Evolutionary conservation across 805 yeast genomes (phyloP), one percentile per base, ranked within the genome.

Genomic region (Cyberlindnera petersonii): DNA sequence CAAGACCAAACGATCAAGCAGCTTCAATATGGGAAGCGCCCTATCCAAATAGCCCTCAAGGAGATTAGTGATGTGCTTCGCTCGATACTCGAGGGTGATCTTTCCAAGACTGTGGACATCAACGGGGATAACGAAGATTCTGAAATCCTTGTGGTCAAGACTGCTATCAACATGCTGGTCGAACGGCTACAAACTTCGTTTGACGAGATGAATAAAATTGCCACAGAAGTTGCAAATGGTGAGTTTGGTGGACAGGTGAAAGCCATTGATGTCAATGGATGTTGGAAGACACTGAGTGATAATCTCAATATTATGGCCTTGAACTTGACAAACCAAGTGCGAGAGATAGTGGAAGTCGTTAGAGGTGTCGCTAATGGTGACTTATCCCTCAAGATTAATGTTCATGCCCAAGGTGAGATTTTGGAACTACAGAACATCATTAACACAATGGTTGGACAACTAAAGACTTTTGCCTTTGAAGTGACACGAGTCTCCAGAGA

Each of bases 351-450:
- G 18, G 94, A 85, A 52, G 95, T 86, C 24, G 86, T 94, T 6
- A 70, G 89, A 16, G 94, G 94, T 1, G 95, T 86, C 9, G 95
- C 95, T 6, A 72, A 78, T 43, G 95, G 95, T 53, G 95, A 86
- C 59, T 66, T 86, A 49, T 79, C 88, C 0, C 68, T 88, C 35
- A 85, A 86, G 55, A 86, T 86, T 56, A 84, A 84, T 58, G 95
- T 86, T 11, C 91, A 86, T 60, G 95, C 95, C 7, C 95, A 86
- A 59, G 95, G 95, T 33, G 95, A 86, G 63, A 86, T 86, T 46
- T 67, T 84, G 42, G 91, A 83, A 52, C 71, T 86, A 46, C 95
- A 86, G 59, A 83, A 82, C 66, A 86, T 94, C 8, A 86, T 86
- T 53, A 86, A 86, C 57, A 77, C 88, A 43, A 86, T 86, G 95